Evolutionary conservation across 306 rosid genomes (phyloP), one percentile per base, ranked within the genome.

Genomic region (Mimosa pudica): DNA sequence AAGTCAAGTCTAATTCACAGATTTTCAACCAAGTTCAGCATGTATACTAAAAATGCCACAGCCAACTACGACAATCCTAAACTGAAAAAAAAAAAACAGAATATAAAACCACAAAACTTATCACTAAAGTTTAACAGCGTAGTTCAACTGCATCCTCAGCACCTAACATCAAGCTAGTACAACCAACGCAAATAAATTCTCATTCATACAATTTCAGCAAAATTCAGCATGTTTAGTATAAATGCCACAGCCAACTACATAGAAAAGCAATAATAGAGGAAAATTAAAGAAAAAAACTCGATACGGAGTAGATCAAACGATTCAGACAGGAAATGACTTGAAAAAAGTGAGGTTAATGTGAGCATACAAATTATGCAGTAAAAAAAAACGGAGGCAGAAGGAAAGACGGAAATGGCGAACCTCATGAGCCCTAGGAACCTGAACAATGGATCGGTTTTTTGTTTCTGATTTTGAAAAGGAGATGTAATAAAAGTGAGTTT

Each of bases 381-480:
- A 81, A 17, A 57, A 45, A 57, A 45, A 70, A 35, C 24, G 42
- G 54, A 62, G 7, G 14, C 17, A 41, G 51, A 7, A 42, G 36
- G 35, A 74, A 65, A 70, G 61, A 57, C 7, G 55, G 51, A 75
- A 79, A 65, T 45, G 86, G 33, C 78, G 45, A 64, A 81, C 90
- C 90, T 76, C 67, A 77, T 30, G 82, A 81, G 75, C 84, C 88
- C 87, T 73, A 79, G 78, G 87, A 24, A 24, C 0, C 30, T 24
- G 30, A 24, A 24, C 1, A 24, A 24, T 24, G 30, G 30, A 24
- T 24, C 30, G 30, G 30, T 24, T 24, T 24, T 24, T 24, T 24
- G 30, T 24, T 24, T 24, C 30, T 24, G 30, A 24, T 77, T 71
- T 17, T 65, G 77, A n/a, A 81, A 42, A 84, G 20, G 62, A 12